Evolutionary conservation across 192 early-diverging fungal species (phyloP).

Genomic region (Dimargaris cristalligena): DNA sequence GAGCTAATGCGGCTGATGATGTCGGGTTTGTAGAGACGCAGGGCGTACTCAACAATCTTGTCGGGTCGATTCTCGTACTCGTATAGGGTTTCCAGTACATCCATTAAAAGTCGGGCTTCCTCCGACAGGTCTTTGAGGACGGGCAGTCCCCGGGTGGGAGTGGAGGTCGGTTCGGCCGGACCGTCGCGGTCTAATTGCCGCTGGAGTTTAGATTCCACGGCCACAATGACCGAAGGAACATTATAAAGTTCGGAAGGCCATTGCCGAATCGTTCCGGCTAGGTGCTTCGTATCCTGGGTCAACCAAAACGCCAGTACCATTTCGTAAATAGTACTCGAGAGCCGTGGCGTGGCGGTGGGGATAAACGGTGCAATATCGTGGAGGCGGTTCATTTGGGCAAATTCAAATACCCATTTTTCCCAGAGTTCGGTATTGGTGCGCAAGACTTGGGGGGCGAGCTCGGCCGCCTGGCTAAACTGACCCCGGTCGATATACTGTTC

Average conservation of each 20-base stretch:
- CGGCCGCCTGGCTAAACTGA: conserved; percentile 51
- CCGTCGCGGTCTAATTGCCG: not conserved
- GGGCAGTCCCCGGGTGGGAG: too few relatives aligned
- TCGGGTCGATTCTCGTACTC: conserved; percentile 53
- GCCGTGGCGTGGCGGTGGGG: conserved; percentile 52
- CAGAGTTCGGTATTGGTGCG: conserved; percentile 48
- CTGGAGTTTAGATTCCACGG: conserved; percentile 52
- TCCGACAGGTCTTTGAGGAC: conserved; percentile 21
- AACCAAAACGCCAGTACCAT: conserved; percentile 52
- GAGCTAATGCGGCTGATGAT: conserved; percentile 58
- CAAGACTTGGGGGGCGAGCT: conserved; percentile 56
- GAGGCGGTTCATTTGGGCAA: conserved; percentile 61
- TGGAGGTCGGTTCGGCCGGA: not conserved
- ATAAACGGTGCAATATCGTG: conserved; percentile 56
- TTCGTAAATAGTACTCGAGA: conserved; percentile 71
- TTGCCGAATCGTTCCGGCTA: conserved; percentile 41
- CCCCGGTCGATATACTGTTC: conserved; percentile 51
- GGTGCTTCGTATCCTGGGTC: conserved; percentile 18
- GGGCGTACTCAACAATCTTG: conserved; percentile 61
- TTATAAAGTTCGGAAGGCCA: conserved; percentile 76
- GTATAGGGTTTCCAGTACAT: conserved; percentile 60
- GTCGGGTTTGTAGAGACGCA: conserved; percentile 48
- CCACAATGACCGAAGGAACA: conserved; percentile 51
- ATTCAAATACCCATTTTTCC: conserved; percentile 86
- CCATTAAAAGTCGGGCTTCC: conserved; percentile 40